Conservation (phyloP, 371 early-diverging fungal genomes). For the Mortierella polycephala region DNA sequence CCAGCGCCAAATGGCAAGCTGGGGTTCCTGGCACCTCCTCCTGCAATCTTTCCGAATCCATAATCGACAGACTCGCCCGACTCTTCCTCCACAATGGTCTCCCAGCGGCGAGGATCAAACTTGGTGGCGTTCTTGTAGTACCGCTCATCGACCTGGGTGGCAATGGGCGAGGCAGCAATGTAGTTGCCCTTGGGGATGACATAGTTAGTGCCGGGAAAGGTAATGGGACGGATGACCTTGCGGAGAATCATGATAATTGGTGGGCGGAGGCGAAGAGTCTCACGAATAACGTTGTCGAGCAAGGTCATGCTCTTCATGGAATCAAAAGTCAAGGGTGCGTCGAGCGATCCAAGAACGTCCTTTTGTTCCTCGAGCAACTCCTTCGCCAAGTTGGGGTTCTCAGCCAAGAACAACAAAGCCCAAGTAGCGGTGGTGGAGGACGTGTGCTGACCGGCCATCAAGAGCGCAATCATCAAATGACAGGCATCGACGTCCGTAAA, state of each 20-base stretch:
- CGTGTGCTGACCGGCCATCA: slow-evolving; percentile 98
- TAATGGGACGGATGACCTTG: slow-evolving; percentile 80
- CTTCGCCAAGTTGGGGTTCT: slow-evolving; percentile 71
- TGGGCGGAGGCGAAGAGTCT: slow-evolving; percentile 92
- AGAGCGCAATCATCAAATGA: slow-evolving; percentile 94
- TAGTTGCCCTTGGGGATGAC: slow-evolving; percentile 92
- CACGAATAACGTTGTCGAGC: slow-evolving; percentile 87
- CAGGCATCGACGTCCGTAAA: slow-evolving; percentile 86
- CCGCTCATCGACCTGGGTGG: slow-evolving; percentile 82
- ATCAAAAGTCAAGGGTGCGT: slow-evolving; percentile 78
- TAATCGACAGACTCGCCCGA: slow-evolving; percentile 73
- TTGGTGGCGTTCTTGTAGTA: slow-evolving; percentile 82
- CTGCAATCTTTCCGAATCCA: slow-evolving; percentile 86
- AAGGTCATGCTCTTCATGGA: slow-evolving; percentile 77
- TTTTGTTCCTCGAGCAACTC: slow-evolving; percentile 75
- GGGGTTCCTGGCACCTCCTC: slow-evolving; percentile 81
- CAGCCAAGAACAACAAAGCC: slow-evolving; percentile 90
- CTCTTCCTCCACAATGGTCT: slow-evolving; percentile 49
- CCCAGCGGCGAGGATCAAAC: slow-evolving; percentile 89
- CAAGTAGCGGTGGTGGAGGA: slow-evolving; percentile 93
- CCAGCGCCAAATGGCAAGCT: slow-evolving; percentile 98
- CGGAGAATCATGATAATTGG: slow-evolving; percentile 96
- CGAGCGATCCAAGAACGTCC: slow-evolving; percentile 66
- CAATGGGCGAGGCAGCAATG: slow-evolving; percentile 86
- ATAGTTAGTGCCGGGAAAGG: slow-evolving; percentile 76